Evolutionary conservation across 495 filamentous ascomycete genomes (phyloP).

Genomic region (Aspergillus sparsus): DNA sequence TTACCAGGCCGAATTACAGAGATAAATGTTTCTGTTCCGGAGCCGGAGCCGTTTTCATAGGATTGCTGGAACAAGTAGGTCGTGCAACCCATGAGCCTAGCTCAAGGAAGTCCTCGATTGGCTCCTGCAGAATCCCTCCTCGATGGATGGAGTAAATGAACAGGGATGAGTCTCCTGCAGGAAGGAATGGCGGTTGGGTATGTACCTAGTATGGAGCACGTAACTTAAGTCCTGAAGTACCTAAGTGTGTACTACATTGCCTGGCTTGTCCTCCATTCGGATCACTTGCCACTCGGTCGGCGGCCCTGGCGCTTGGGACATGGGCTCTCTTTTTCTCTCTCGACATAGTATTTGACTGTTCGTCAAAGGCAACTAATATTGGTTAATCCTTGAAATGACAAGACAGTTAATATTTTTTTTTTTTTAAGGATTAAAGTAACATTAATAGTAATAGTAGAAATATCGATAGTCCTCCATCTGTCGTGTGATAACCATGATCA

Average conservation of each 20-base stretch:
- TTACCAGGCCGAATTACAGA: not conserved
- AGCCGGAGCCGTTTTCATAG: not conserved
- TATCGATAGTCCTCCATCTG: not conserved
- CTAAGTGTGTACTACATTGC: slow-evolving; percentile 1
- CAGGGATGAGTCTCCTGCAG: slow-evolving; percentile 13
- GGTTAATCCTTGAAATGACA: not conserved
- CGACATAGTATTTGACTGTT: not conserved
- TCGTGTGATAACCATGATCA: slow-evolving; percentile 4
- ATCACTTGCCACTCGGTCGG: slow-evolving; percentile 10
- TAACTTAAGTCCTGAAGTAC: not conserved
- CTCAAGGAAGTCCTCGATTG: slow-evolving; percentile 1
- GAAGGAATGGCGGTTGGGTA: not conserved
- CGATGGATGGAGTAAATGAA: slow-evolving; percentile 15
- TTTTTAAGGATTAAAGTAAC: too few relatives aligned
- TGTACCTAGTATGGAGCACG: not conserved
- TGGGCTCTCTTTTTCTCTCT: too few relatives aligned
- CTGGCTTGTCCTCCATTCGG: slow-evolving; percentile 7
- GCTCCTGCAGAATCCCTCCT: not conserved
- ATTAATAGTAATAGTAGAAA: too few relatives aligned
- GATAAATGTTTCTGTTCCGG: not conserved
- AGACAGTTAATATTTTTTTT: too few relatives aligned
- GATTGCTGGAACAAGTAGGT: not conserved
- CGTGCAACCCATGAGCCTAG: not conserved
- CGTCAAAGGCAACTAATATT: not conserved
- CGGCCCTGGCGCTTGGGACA: not conserved